Evolutionary conservation across 306 rosid genomes (phyloP).

Genomic region (Rubus idaeus): DNA sequence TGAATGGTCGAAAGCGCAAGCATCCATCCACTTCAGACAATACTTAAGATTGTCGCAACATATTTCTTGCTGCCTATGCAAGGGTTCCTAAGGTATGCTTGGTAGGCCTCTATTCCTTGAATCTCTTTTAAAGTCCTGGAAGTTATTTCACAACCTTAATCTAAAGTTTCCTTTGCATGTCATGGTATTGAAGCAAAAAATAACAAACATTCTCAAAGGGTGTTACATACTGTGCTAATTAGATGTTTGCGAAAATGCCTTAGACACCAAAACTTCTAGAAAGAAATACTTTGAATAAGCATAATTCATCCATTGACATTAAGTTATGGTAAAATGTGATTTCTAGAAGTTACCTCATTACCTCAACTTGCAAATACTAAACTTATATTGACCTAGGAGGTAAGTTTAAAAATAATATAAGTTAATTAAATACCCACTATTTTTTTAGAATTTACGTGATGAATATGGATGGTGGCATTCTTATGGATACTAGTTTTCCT

Average conservation of each 20-base stretch:
- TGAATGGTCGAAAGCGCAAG: background rate
- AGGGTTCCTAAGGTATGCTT: background rate
- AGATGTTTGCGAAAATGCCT: background rate
- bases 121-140: background rate
- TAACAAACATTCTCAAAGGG: background rate
- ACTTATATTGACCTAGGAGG: no score
- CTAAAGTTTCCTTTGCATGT: background rate
- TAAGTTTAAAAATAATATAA: no score
- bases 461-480: no score
- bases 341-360: no score
- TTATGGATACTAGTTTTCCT: no score
- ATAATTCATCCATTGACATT: background rate
- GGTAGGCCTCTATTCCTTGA: background rate
- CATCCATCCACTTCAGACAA: background rate
- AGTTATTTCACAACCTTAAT: no score
- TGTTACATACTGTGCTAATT: background rate
- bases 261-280: background rate
- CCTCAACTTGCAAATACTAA: no score
- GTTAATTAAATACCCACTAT: no score
- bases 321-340: no score
- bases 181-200: background rate
- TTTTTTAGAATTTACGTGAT: no score
- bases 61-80: background rate
- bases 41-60: background rate
- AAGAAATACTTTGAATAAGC: background rate